Percentiles rank a stretch among this genome's conserved stretches.
Evolutionary conservation across 805 yeast species (phyloP).

Genomic region (Zygotorulaspora florentina): DNA sequence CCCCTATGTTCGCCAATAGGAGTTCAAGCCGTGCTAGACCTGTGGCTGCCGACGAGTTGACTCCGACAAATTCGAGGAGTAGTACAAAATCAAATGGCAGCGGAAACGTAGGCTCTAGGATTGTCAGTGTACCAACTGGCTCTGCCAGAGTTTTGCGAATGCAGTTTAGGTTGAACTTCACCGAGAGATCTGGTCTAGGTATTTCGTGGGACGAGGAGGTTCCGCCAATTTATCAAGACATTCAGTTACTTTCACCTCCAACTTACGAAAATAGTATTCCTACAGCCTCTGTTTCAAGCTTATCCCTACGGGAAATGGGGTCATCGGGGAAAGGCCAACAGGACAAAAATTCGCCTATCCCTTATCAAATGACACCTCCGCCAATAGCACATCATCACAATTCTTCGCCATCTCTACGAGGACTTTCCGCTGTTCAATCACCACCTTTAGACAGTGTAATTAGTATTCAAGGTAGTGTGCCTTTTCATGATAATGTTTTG

Average conservation of each 20-base stretch:
- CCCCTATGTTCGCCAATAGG: conserved; percentile 42
- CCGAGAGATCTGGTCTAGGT: conserved; percentile 92
- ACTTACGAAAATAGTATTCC: conserved; percentile 45
- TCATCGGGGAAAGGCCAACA: conserved; percentile 1
- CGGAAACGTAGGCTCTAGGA: conserved; percentile 11
- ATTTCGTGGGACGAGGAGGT: conserved; percentile 99
- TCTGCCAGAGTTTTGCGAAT: conserved; percentile 90
- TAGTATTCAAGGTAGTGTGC: conserved; percentile 33
- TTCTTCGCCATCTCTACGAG: conserved; percentile 9
- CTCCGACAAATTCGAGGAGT: conserved; percentile 15
- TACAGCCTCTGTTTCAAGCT: conserved; percentile 1
- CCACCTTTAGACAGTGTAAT: conserved; percentile 27
- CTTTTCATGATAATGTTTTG: conserved; percentile 21
- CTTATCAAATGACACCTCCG: conserved; percentile 23
- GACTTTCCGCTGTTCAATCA: conserved; percentile 21
- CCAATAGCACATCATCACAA: conserved; percentile 27
- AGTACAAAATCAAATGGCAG: conserved; percentile 8
- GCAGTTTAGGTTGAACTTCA: conserved; percentile 81
- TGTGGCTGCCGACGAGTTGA: conserved; percentile 22
- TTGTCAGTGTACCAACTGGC: conserved; percentile 79
- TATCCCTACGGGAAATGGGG: conserved; percentile 1
- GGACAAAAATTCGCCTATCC: conserved; percentile 4
- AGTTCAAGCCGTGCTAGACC: conserved; percentile 20
- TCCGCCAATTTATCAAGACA: conserved; percentile 91
- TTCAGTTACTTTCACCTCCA: conserved; percentile 82